Percentiles rank a stretch among this genome's conserved stretches.
Evolutionary conservation across 305 asterid species (phyloP).

Genomic region (Nicotiana rustica): DNA sequence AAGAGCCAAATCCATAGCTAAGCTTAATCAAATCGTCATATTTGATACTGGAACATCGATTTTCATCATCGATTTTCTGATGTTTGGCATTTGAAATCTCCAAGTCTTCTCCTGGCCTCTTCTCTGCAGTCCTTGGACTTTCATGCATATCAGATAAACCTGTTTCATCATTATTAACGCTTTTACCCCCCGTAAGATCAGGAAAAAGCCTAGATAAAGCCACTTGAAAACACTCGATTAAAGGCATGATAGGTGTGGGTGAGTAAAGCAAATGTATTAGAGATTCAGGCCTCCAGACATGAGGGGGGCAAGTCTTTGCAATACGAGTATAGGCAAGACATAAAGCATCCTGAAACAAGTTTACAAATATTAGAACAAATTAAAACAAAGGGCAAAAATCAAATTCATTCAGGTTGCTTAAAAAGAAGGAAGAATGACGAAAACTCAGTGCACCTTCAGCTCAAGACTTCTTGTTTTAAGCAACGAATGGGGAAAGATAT

Average conservation of each 20-base stretch:
- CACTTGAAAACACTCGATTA: slow-evolving; percentile 79
- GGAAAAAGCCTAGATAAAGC: slow-evolving; percentile 74
- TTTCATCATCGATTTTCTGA: slow-evolving; percentile 55
- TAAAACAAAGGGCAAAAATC: slow-evolving; percentile 16
- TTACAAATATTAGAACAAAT: not conserved
- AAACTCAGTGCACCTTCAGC: slow-evolving; percentile 66
- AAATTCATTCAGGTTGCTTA: slow-evolving; percentile 21
- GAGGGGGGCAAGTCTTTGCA: slow-evolving; percentile 73
- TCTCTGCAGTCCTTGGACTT: slow-evolving; percentile 58
- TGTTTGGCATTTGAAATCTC: slow-evolving; percentile 63
- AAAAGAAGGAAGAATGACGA: slow-evolving; percentile 33
- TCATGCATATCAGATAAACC: slow-evolving; percentile 43
- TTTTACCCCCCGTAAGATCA: slow-evolving; percentile 55
- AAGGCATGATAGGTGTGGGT: slow-evolving; percentile 52
- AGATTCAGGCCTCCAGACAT: slow-evolving; percentile 86
- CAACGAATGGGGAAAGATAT: slow-evolving; percentile 69
- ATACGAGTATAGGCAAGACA: slow-evolving; percentile 81
- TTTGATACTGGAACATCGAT: slow-evolving; percentile 42
- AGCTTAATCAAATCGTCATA: slow-evolving; percentile 47
- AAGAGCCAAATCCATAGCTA: slow-evolving; percentile 44
- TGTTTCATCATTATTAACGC: slow-evolving; percentile 41
- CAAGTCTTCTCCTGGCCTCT: slow-evolving; percentile 60
- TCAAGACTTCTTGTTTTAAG: slow-evolving; percentile 76
- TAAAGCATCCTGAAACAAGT: slow-evolving; percentile 69
- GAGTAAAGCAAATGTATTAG: slow-evolving; percentile 74